Evolutionary conservation across 176 grass and related monocot genomes (phyloP).

Genomic region (Dactylis glomerata): DNA sequence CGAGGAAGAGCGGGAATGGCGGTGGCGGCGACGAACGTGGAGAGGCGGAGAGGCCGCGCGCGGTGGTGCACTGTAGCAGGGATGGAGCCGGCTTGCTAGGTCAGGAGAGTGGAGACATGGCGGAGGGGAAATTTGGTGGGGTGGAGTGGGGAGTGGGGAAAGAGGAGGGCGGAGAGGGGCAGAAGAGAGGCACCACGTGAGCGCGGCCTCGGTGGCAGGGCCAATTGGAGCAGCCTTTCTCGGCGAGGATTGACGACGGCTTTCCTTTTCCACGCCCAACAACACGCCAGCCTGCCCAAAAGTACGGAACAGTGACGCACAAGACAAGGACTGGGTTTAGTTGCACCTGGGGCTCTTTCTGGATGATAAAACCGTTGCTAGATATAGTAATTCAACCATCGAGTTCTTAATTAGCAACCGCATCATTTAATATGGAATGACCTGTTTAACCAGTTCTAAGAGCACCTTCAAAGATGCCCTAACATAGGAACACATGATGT

Average conservation of each 20-base stretch:
- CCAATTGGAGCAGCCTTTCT: slow-evolving; percentile 38
- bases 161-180: not conserved
- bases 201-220: slow-evolving; percentile 34
- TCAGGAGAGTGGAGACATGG: slow-evolving; percentile 3
- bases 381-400: not conserved
- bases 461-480: too few species aligned
- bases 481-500: too few species aligned
- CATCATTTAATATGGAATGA: not conserved
- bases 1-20: not conserved
- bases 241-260: slow-evolving; percentile 13
- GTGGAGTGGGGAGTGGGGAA: not conserved
- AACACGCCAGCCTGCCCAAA: not conserved
- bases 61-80: not conserved
- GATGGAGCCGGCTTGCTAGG: not conserved
- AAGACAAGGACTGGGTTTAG: not conserved
- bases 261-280: slow-evolving; percentile 37
- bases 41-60: not conserved
- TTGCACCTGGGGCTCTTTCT: not conserved
- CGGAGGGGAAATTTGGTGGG: slow-evolving; percentile 15
- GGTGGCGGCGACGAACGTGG: not conserved
- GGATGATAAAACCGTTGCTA: not conserved
- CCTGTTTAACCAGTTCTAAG: not conserved
- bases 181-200: slow-evolving; percentile 35
- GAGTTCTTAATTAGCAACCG: not conserved
- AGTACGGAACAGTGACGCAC: slow-evolving; percentile 8